phyloP scores from a whole-genome alignment of 163 green algal species.

The Scenedesmus sp. region DNA sequence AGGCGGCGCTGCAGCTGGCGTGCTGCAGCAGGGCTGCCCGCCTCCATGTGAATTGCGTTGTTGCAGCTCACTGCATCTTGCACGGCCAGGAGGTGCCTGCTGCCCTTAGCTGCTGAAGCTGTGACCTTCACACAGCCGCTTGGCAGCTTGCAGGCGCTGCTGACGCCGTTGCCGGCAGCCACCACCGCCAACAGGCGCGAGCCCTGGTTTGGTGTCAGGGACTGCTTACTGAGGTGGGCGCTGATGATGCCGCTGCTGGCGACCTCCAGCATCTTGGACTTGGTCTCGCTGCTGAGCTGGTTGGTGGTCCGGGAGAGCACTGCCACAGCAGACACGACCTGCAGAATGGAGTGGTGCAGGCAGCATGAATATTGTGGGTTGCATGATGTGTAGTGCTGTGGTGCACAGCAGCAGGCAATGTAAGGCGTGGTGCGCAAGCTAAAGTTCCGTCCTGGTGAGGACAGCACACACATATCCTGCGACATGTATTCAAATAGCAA shows the following conservation, averaged over 20 bases:
- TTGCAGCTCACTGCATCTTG: neutral
- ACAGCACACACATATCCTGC: no score
- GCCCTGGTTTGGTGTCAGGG: neutral
- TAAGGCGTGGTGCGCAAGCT: no score
- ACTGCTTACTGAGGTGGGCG: neutral
- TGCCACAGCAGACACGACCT: constrained; percentile 43
- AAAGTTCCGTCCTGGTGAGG: no score
- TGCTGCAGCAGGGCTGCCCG: neutral
- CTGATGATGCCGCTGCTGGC: neutral
- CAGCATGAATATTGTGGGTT: no score
- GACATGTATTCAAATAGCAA: no score
- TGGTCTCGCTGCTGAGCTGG: constrained; percentile 17
- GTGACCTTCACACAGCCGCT: neutral
- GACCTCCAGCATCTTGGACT: constrained; percentile 23
- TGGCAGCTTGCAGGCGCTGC: neutral
- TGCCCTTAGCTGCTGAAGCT: neutral
- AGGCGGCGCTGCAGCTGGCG: neutral
- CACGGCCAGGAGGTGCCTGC: neutral
- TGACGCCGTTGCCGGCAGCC: constrained; percentile 20
- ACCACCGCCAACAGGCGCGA: constrained; percentile 22
- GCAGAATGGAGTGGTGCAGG: neutral
- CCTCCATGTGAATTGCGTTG: neutral
- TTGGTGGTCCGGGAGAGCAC: constrained; percentile 22
- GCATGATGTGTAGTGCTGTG: no score
- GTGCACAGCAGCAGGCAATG: no score